Evolutionary conservation across 2,329 filamentous ascomycete species (phyloP).

Genomic region (Akanthomyces lecanii): DNA sequence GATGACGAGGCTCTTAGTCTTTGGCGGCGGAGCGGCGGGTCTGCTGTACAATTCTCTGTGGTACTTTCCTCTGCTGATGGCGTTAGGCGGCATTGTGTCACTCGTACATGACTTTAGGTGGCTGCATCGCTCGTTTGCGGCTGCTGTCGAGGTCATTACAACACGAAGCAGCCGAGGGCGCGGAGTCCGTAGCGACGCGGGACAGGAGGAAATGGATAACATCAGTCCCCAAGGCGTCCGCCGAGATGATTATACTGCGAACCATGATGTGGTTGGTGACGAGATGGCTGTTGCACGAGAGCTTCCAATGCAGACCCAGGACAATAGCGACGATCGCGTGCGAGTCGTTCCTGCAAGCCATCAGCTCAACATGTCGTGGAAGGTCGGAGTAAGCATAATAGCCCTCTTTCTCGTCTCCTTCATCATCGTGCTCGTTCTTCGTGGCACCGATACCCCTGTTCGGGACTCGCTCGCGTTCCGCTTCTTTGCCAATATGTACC

Average conservation of each 20-base stretch:
- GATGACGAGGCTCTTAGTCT: slow-evolving; percentile 59
- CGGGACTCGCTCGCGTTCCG: slow-evolving; percentile 46
- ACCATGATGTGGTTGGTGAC: slow-evolving; percentile 8
- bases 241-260: slow-evolving; percentile 11
- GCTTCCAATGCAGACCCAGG: background rate
- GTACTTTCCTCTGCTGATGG: slow-evolving; percentile 68
- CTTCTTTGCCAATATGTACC: slow-evolving; percentile 69
- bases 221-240: background rate
- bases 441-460: slow-evolving; percentile 33
- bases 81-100: slow-evolving; percentile 48
- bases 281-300: background rate
- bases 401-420: slow-evolving; percentile 53
- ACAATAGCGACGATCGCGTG: background rate
- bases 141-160: background rate
- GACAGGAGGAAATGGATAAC: background rate
- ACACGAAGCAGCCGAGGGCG: background rate
- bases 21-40: slow-evolving; percentile 59
- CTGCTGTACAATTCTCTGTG: slow-evolving; percentile 68
- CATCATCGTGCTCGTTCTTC: slow-evolving; percentile 49
- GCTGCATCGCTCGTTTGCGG: slow-evolving; percentile 33
- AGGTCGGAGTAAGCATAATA: slow-evolving; percentile 39
- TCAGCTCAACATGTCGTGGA: slow-evolving; percentile 42
- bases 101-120: slow-evolving; percentile 54
- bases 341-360: slow-evolving; percentile 29
- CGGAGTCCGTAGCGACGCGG: background rate